Base-by-base conservation (phyloP, 2,329 filamentous ascomycete genomes). In the Cordyceps cicadae region DNA sequence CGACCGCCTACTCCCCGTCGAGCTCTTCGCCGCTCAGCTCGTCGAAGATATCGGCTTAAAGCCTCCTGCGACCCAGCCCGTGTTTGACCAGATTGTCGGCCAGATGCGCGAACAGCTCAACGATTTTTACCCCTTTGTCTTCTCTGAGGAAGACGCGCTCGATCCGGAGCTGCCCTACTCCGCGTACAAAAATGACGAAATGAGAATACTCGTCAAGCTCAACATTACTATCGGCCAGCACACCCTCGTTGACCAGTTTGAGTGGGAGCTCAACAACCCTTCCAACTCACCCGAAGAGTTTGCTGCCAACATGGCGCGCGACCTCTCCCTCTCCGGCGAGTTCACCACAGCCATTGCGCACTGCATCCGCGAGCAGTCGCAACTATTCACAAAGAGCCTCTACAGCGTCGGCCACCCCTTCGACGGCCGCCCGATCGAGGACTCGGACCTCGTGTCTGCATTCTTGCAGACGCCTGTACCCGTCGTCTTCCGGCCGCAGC, bases 191-290 rank as follows among this genome's bases (percentile, higher is more conserved):
- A 96, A 99, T 70, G 94, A 99, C 71, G 94, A 99, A 77, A 97
- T 99, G 93, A 88, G 94, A 55, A 89, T 99, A 66, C 78, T 96
- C 49, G 86, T 99, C 74, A 97, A 97, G 74, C 81, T 99, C 55
- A 97, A 97, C 74, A 96, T 99, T 69, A 97, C 94, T 7, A 97
- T 99, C 70, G 94, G 93, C 46, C 88, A 90, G 64, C 90, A 96
- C 70, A 97, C 92, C 0, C 80, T 99, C 29, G 88, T 97, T 41
- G 94, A 99, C 69, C 94, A 97, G 71, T 97, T 99, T 64, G 94
- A 99, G 74, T 99, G 94, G 94, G 94, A 99, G 68, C 92, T 97
- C 71, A 97, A 97, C 75, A 95, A 96, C 71, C 89, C 92, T 0
- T 78, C 88, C 59, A 99, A 99, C 72, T 95, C 89, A 0, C 92